Evolutionary conservation across 2,329 filamentous ascomycete genomes (phyloP), one percentile per base, ranked within the genome.

Genomic region (Diaporthe aspalathi): DNA sequence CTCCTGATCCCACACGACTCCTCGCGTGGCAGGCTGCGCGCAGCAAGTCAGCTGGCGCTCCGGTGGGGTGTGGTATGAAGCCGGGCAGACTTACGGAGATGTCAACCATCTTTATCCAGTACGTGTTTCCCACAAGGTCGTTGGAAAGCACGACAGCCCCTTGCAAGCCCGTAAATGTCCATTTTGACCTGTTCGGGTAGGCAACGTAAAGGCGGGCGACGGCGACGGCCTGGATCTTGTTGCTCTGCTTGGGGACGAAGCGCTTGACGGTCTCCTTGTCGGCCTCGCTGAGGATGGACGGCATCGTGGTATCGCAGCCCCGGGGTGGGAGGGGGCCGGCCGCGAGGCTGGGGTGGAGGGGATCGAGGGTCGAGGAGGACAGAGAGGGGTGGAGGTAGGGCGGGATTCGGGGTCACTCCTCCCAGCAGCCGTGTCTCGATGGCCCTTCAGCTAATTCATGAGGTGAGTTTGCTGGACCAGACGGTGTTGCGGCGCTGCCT

Each of bases 241-340:
- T 99, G 78, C 91, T 91, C 74, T 94, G 90, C 82, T 97, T 98
- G 73, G 96, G 95, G 68, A 99, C 94, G 77, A 92, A 93, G 80
- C 96, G 92, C 86, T 97, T 97, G 83, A 99, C 95, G 73, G 91
- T 97, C 84, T 97, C 93, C 88, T 97, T 98, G 85, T 99, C 96
- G 78, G 95, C 92, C 79, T 98, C 95, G 80, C 88, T 93, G 70
- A 99, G 89, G 75, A 97, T 87, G 52, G 88, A 89, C 77, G 88
- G 88, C 88, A 90, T 90, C 74, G 76, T 83, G 79, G 74, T 56
- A 17, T 65, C 63, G 63, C 20, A 14, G 35, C 50, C 67, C 67
- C 60, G 45, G 22, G 49, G n/a, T 47, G 22, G 52, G 43, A 43
- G 50, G 17, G 60, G 63, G 72, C 38, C 65, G 63, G 72, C 38